Evolutionary conservation across 1,284 basidiomycete genomes (phyloP).

Genomic region (Rhodotorula sp.): DNA sequence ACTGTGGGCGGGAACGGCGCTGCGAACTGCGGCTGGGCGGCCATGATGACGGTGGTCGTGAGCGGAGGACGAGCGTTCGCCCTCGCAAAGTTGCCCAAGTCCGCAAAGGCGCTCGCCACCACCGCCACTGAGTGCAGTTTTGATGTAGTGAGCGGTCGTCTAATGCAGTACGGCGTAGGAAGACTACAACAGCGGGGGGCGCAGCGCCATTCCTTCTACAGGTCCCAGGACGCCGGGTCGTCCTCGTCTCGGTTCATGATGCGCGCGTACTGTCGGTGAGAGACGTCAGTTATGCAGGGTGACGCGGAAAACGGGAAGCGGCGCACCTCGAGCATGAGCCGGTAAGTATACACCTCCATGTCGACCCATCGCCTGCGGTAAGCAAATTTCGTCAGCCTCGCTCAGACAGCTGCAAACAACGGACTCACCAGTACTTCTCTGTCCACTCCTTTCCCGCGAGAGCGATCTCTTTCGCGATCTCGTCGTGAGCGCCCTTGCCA

Average conservation of each 20-base stretch:
- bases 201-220: slow-evolving; percentile 3
- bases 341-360: slow-evolving; percentile 28
- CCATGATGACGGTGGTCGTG: not conserved
- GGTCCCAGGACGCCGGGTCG: slow-evolving; percentile 22
- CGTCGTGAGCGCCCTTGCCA: slow-evolving; percentile 50
- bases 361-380: slow-evolving; percentile 17
- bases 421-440: slow-evolving; percentile 49
- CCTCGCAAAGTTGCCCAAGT: too few relatives aligned
- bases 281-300: not conserved
- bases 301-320: not conserved
- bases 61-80: not conserved
- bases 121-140: too few relatives aligned
- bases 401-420: slow-evolving; percentile 46
- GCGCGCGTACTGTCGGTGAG: slow-evolving; percentile 15
- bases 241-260: slow-evolving; percentile 24
- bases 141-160: too few relatives aligned
- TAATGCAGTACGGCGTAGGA: not conserved
- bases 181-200: not conserved
- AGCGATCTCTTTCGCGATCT: slow-evolving; percentile 52
- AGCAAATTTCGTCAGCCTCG: not conserved
- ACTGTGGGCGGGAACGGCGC: slow-evolving; percentile 23
- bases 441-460: slow-evolving; percentile 51
- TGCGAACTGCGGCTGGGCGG: slow-evolving; percentile 18
- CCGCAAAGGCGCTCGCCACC: too few relatives aligned
- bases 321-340: slow-evolving; percentile 33